These are phyloP conservation scores for Ogataea saltuana DNA, from an alignment of 805 yeast genomes.

Conservation along the genomic window DNA sequence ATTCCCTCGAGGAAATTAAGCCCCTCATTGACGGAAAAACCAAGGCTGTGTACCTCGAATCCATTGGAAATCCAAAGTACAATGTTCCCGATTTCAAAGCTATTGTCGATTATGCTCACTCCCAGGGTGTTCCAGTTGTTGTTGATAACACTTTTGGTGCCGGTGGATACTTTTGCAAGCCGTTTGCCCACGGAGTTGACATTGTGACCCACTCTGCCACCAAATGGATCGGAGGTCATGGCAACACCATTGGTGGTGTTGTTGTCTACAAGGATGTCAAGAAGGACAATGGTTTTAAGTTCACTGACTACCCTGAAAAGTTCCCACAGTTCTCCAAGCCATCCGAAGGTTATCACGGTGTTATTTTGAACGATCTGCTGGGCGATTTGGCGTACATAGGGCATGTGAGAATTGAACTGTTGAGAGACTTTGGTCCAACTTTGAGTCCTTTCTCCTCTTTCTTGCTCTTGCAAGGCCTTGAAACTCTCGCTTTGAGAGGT, in stretches of 20 bases:
- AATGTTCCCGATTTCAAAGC: conserved; percentile 89
- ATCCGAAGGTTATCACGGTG: conserved; percentile 91
- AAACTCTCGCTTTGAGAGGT: conserved; percentile 89
- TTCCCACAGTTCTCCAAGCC: conserved; percentile 93
- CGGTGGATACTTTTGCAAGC: conserved; percentile 85
- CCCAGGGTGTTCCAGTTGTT: conserved; percentile 83
- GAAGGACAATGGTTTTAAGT: conserved; percentile 92
- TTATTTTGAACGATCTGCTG: conserved; percentile 75
- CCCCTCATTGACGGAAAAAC: conserved; percentile 78
- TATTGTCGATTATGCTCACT: conserved; percentile 75
- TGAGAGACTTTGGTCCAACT: conserved; percentile 91
- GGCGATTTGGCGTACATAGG: conserved; percentile 79
- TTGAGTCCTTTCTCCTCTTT: conserved; percentile 88
- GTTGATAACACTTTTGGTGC: conserved; percentile 98
- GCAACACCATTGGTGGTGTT: conserved; percentile 91
- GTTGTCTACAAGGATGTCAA: conserved; percentile 47
- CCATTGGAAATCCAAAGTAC: conserved; percentile 91
- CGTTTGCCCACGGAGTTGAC: conserved; percentile 88
- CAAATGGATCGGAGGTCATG: conserved; percentile 98
- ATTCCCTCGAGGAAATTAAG: conserved; percentile 68
- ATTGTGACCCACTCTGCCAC: conserved; percentile 93
- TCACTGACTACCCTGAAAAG: conserved; percentile 80
- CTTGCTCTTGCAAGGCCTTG: conserved; percentile 86
- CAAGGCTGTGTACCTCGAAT: conserved; percentile 85
- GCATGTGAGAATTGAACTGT: conserved; percentile 77